phyloP scores from a whole-genome alignment of 495 filamentous ascomycete genomes.

The Lophium mytilinum region DNA sequence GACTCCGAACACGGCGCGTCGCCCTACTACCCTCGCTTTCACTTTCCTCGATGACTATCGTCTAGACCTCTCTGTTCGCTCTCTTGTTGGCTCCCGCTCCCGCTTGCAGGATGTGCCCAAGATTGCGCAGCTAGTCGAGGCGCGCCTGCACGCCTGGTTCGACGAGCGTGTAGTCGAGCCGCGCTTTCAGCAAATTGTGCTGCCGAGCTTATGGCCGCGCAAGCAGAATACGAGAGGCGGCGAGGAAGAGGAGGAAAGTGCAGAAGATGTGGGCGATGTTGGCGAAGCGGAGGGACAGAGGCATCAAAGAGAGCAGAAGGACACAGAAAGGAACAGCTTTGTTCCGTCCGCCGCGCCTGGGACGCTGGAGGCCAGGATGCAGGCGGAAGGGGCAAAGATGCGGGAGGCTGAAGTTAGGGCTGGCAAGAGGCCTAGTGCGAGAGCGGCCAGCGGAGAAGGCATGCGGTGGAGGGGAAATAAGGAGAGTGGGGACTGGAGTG shows the following conservation, averaged over 20 bases:
- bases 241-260: slow-evolving; percentile 3
- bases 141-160: slow-evolving; percentile 88
- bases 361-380: slow-evolving; percentile 16
- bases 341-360: neutral
- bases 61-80: slow-evolving; percentile 83
- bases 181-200: slow-evolving; percentile 85
- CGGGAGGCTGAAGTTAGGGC: slow-evolving; percentile 22
- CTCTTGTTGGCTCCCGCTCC: slow-evolving; percentile 82
- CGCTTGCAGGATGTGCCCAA: slow-evolving; percentile 94
- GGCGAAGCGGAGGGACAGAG: neutral
- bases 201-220: slow-evolving; percentile 90
- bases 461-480: slow-evolving; percentile 14
- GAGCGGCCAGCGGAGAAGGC: neutral
- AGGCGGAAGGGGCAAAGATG: slow-evolving; percentile 21
- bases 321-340: neutral
- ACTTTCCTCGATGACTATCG: slow-evolving; percentile 94
- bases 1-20: slow-evolving; percentile 6
- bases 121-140: slow-evolving; percentile 90
- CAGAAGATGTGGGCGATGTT: neutral
- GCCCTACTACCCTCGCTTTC: slow-evolving; percentile 80
- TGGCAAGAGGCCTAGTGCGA: neutral
- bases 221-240: slow-evolving; percentile 72
- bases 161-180: slow-evolving; percentile 95
- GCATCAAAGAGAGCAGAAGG: neutral
- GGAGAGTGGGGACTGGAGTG: slow-evolving; percentile 17